These are phyloP conservation scores for Phaeodactylum tricornutum DNA, from an alignment of 108 stramenopile genomes.

Conservation along the genomic window DNA sequence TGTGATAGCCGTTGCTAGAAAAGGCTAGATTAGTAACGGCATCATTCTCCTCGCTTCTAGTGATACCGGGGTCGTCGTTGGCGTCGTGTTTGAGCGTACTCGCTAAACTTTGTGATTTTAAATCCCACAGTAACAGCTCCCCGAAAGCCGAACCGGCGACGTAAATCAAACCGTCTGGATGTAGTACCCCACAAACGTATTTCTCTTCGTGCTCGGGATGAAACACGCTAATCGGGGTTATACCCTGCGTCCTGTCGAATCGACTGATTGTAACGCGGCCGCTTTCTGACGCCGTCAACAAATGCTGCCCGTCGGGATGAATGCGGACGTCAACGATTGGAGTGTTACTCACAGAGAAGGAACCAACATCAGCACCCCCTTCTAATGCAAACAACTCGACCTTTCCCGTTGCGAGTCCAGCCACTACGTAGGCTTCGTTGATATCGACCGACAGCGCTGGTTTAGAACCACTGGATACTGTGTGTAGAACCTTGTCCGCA, in stretches of 20 bases:
- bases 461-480: conserved; percentile 15
- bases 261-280: conserved; percentile 17
- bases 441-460: conserved; percentile 17
- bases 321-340: conserved; percentile 23
- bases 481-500: conserved; percentile 28
- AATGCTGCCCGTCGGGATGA: conserved; percentile 43
- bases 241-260: conserved; percentile 15
- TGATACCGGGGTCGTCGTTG: too few relatives aligned
- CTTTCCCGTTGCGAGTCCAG: conserved; percentile 10
- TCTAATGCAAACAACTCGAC: conserved; percentile 15
- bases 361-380: conserved; percentile 8
- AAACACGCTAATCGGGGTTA: conserved; percentile 9
- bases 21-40: conserved; percentile 48
- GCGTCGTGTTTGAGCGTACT: conserved; percentile 12
- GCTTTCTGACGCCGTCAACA: conserved; percentile 21
- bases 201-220: conserved; percentile 1
- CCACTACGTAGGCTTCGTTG: conserved; percentile 11
- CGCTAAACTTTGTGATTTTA: conserved; percentile 64
- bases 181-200: conserved; percentile 55
- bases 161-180: conserved; percentile 89
- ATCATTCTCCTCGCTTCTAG: conserved; percentile 21
- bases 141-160: conserved; percentile 50
- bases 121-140: conserved; percentile 70
- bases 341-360: too few relatives aligned
- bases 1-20: conserved; percentile 85